Base-by-base conservation (phyloP, 768 basidiomycete genomes). In the Sarcomyxa edulis region DNA sequence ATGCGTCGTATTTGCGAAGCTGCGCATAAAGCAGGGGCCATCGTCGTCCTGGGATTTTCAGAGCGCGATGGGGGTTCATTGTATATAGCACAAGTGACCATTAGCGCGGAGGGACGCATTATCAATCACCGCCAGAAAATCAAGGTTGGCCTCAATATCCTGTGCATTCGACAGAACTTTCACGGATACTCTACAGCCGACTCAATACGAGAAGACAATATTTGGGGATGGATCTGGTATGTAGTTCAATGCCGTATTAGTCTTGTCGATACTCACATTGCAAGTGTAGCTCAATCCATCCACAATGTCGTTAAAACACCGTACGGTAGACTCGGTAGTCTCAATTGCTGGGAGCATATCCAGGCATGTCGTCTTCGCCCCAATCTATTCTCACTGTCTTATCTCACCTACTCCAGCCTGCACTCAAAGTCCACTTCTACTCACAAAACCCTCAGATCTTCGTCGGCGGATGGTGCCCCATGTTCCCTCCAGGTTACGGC, bases 191-290 rank as follows among this genome's bases (percentile, higher is more conserved):
- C n/a, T n/a, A n/a, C n/a, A 59, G 55, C 55, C 53, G 4, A 59
- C 57, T 10, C 55, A 56, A 30, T 57, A 57, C 34, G 57, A 59
- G 31, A 56, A 57, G 47, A 57, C 57, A 8, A 32, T 57, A 10
- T 55, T 56, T 31, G 57, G 55, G 9, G 57, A 59, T 26, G 57
- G 57, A 3, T 53, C 50, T 35, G 54, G 55, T 58, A n/a, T 47
- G 48, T 38, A 5, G 11, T 11, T 20, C 6, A 36, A 21, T 22
- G 21, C 14, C n/a, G n/a, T n/a, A n/a, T n/a, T n/a, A n/a, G n/a
- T n/a, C n/a, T n/a, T n/a, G n/a, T n/a, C n/a, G n/a, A n/a, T n/a
- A n/a, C n/a, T n/a, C n/a, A n/a, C n/a, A n/a, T n/a, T n/a, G n/a
- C n/a, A n/a, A n/a, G 16, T 19, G 4, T 35, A 57, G 57, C 57